Evolutionary conservation across 2,329 filamentous ascomycete species (phyloP).

Genomic region (Aspergillus sp.): DNA sequence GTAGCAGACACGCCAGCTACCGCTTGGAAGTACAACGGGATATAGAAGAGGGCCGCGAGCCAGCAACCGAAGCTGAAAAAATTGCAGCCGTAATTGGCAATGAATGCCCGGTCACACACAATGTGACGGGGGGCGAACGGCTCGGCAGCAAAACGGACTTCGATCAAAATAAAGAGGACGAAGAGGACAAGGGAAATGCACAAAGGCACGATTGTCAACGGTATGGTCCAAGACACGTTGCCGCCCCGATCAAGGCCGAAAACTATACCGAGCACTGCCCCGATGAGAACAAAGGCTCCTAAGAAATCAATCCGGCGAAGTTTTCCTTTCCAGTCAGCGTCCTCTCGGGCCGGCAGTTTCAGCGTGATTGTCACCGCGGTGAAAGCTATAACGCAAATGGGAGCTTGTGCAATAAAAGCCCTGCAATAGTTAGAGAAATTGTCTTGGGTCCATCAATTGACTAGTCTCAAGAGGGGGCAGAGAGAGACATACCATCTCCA

Average conservation of each 20-base stretch:
- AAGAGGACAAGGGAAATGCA: slow-evolving; percentile 52
- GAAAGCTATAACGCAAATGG: slow-evolving; percentile 59
- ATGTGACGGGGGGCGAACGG: slow-evolving; percentile 69
- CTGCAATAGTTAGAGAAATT: slow-evolving; percentile 23
- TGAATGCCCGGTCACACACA: slow-evolving; percentile 58
- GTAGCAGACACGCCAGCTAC: slow-evolving; percentile 58
- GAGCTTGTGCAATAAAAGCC: slow-evolving; percentile 65
- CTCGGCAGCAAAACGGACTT: slow-evolving; percentile 58
- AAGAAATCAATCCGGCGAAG: slow-evolving; percentile 63
- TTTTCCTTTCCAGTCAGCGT: slow-evolving; percentile 57
- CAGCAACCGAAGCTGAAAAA: slow-evolving; percentile 61
- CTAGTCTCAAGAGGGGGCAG: not conserved
- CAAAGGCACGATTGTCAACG: slow-evolving; percentile 51
- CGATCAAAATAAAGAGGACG: slow-evolving; percentile 58
- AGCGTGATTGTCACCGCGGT: slow-evolving; percentile 55
- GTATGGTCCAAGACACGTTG: slow-evolving; percentile 60
- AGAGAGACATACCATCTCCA: slow-evolving; percentile 59
- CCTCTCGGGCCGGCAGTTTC: slow-evolving; percentile 51
- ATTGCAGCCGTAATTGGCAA: slow-evolving; percentile 62
- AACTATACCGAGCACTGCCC: slow-evolving; percentile 58
- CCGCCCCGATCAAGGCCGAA: slow-evolving; percentile 65
- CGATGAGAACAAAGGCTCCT: slow-evolving; percentile 58
- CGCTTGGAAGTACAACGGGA: slow-evolving; percentile 72
- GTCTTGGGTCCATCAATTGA: too few relatives aligned
- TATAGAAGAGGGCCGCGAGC: slow-evolving; percentile 58